Evolutionary conservation across 176 grass and related monocot genomes (phyloP), one percentile per base, ranked within the genome.

Genomic region (Eragrostis curvula): DNA sequence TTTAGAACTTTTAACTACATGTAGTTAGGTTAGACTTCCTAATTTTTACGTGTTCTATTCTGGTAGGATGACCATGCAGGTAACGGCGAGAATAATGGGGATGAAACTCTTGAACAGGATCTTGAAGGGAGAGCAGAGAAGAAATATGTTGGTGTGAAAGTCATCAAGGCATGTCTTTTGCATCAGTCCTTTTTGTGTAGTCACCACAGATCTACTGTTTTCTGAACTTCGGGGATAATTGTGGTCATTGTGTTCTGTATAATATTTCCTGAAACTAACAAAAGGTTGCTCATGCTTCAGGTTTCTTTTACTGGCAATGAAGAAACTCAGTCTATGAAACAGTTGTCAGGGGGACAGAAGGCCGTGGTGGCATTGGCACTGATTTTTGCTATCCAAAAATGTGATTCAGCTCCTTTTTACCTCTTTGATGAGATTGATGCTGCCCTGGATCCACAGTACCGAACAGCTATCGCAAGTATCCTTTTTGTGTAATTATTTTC

Each of bases 351-450:
- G 21, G 95, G 95, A 47, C 95, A 97, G 85, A 97, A 97, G 78
- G 94, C 95, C 17, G 92, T 97, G 72, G 95, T 97, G 36, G 95
- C 95, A 0, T 79, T 97, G 21, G 94, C 95, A 46, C 73, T 97
- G 77, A 97, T 97, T 50, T 97, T 97, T 39, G 92, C 95, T 50
- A 97, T 97, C 81, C 95, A 97, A 71, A 83, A 92, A 45, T 97
- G 95, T 81, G 95, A 94, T 60, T 92, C 95, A 71, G 95, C 95
- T 17, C 95, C 92, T 27, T 97, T 97, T 83, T 97, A 97, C 79
- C 83, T 97, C 62, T 97, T 97, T 12, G 95, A 97, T 85, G 95
- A 97, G 83, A 97, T 97, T 12, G 95, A 97, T 81, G 95, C 95
- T 60, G 95, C 95, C 52, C 85, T 97, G 81, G 95, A 97, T 81